Evolutionary conservation across 345 rosid species (phyloP).

Genomic region (Hibiscus trionum): DNA sequence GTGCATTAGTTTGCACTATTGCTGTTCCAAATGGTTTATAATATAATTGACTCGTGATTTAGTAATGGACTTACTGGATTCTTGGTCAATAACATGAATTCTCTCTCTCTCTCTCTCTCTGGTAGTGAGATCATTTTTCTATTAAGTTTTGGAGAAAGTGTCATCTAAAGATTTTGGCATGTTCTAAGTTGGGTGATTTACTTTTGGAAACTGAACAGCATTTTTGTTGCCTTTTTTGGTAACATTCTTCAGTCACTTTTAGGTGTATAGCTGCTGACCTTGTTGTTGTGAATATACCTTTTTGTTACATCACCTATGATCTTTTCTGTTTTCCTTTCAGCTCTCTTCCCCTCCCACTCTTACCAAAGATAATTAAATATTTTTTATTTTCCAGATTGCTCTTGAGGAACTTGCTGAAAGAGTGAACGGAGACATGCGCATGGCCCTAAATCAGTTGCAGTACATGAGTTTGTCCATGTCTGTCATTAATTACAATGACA

Average conservation of each 20-base stretch:
- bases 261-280: neutral
- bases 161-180: neutral
- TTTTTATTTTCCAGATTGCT: slow-evolving; percentile 46
- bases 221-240: neutral
- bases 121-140: neutral
- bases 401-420: slow-evolving; percentile 94
- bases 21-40: neutral
- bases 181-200: neutral
- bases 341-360: neutral
- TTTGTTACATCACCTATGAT: neutral
- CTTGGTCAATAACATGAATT: neutral
- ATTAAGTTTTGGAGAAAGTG: neutral
- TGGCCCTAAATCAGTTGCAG: slow-evolving; percentile 89
- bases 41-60: neutral
- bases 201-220: neutral
- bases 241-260: neutral
- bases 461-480: slow-evolving; percentile 94
- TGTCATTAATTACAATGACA: slow-evolving; percentile 75
- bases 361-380: neutral
- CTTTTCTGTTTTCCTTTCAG: neutral
- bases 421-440: slow-evolving; percentile 92
- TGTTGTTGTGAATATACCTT: neutral
- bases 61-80: neutral
- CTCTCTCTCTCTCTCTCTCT: neutral
- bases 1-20: neutral